Conservation (phyloP, 2,329 filamentous ascomycete species). For the Madurella mycetomatis region DNA sequence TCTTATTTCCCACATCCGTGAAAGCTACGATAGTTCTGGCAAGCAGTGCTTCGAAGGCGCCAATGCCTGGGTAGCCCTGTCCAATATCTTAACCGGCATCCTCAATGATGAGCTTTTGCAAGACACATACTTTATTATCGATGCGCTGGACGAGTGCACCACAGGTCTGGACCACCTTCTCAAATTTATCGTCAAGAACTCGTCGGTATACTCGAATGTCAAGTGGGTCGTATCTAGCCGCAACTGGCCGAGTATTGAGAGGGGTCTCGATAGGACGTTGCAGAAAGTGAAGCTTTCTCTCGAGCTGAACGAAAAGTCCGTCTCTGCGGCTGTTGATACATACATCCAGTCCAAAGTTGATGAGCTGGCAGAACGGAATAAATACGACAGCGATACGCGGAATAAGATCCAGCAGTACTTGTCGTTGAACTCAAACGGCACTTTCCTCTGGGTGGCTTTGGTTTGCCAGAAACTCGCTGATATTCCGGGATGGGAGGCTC, state of each 20-base stretch:
- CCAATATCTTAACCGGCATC: neutral
- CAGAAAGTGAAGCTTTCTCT: conserved; percentile 30
- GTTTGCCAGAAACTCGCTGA: conserved; percentile 31
- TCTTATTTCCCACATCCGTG: conserved; percentile 33
- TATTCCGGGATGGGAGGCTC: neutral
- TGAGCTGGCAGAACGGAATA: conserved; percentile 26
- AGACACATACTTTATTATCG: conserved; percentile 36
- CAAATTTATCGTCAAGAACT: conserved; percentile 30
- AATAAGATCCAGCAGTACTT: conserved; percentile 23
- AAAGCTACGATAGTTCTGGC: conserved; percentile 31
- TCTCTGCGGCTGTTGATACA: conserved; percentile 7
- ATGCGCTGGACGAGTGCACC: conserved; percentile 45
- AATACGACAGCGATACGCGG: conserved; percentile 21
- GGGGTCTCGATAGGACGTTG: conserved; percentile 19
- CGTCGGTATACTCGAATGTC: conserved; percentile 21
- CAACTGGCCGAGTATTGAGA: conserved; percentile 34
- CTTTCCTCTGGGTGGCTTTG: conserved; percentile 42
- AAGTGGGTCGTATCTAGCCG: conserved; percentile 44
- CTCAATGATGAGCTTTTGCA: conserved; percentile 23
- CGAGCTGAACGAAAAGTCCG: conserved; percentile 33
- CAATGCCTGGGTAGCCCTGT: conserved; percentile 37
- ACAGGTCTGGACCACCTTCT: conserved; percentile 29
- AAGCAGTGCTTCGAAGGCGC: conserved; percentile 33
- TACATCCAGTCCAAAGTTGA: conserved; percentile 36
- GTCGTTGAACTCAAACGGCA: conserved; percentile 27